Evolutionary conservation across 192 early-diverging fungal genomes (phyloP), one percentile per base, ranked within the genome.

Genomic region (Umbelopsis ramanniana): DNA sequence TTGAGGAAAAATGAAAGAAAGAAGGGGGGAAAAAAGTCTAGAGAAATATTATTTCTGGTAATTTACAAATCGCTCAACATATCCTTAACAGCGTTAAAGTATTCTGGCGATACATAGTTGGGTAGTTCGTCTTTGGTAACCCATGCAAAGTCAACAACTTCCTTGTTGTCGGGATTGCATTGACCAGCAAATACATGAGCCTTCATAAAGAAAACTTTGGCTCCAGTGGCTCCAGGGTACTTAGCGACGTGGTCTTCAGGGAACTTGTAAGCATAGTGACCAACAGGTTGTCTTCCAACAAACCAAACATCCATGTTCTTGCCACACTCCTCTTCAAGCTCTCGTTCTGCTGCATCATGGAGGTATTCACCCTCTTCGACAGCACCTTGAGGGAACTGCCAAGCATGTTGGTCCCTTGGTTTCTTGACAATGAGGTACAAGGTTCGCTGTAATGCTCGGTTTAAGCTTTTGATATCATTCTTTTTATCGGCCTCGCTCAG

Each of bases 161-260:
- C 81, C 24, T 86, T 76, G 17, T 84, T 78, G 68, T 89, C 86
- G 11, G 87, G 78, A 63, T 83, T 70, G 19, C 86, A 90, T 78
- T 94, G 89, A 6, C 95, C 95, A 7, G 88, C 72, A 72, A 57
- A 79, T 70, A 79, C 57, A 68, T 73, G 77, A 26, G 77, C 77
- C 81, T 95, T 95, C 89, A 97, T 89, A 74, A 91, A 95, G 80
- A 97, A 97, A 8, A 90, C 84, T 85, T 93, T 63, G 33, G 57
- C 57, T 19, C 57, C 57, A 17, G 26, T 63, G 29, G 57, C 57
- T 37, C 57, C 57, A 63, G 57, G 57, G 57, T 63, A 11, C 33
- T 63, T 63, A 9, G 15, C 26, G 57, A 63, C 57, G 35, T 63
- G 57, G 26, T 52, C 68, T 10, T 45, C n/a, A 6, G 76, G 72